These are phyloP conservation scores for Monilinia fructicola DNA, from an alignment of 2,329 filamentous ascomycete genomes.

Conservation along the genomic window DNA sequence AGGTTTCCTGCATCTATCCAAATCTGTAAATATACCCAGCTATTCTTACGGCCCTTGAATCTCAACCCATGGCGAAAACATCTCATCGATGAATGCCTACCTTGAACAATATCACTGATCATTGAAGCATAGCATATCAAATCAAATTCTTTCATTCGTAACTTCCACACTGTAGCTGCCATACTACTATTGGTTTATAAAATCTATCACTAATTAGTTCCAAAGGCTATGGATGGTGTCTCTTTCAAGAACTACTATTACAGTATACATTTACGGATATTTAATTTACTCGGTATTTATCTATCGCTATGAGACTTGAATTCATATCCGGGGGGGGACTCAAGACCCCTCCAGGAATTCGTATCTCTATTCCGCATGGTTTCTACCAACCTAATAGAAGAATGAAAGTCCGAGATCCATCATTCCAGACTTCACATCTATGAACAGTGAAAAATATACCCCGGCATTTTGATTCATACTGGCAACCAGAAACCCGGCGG, in stretches of 20 bases:
- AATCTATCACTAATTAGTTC: not conserved
- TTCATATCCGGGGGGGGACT: not conserved
- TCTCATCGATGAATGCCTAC: not conserved
- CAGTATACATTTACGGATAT: not conserved
- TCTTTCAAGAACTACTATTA: not conserved
- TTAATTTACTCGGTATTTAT: not conserved
- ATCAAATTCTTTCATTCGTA: not conserved
- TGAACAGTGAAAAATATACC: no score
- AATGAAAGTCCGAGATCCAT: not conserved
- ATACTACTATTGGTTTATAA: not conserved
- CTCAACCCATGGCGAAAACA: not conserved
- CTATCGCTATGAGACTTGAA: not conserved
- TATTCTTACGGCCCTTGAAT: not conserved
- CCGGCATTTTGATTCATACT: no score
- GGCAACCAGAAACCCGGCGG: no score
- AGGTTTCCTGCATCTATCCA: conserved; percentile 12
- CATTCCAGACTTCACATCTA: not conserved
- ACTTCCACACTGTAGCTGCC: not conserved
- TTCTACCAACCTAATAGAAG: not conserved
- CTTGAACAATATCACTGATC: not conserved
- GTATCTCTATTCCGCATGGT: not conserved
- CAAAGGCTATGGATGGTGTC: not conserved
- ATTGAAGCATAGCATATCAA: not conserved
- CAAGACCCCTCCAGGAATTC: not conserved
- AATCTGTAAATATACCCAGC: not conserved